phyloP scores from a whole-genome alignment of 2,329 filamentous ascomycete species.

The Sclerotinia sclerotiorum region DNA sequence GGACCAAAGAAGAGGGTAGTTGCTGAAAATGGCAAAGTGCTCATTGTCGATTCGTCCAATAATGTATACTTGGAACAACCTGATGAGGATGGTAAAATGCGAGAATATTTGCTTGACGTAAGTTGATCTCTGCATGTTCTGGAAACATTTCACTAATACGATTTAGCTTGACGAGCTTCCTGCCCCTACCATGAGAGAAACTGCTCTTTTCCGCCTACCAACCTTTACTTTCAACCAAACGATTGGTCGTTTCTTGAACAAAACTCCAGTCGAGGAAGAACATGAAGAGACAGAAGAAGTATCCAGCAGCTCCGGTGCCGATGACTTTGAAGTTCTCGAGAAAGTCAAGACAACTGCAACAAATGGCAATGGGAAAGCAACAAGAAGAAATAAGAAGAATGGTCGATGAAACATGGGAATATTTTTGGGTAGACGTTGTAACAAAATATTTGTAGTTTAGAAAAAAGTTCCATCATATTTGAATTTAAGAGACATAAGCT shows the following conservation, averaged over 20 bases:
- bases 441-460: slow-evolving; percentile 25
- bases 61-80: slow-evolving; percentile 95
- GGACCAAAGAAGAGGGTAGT: slow-evolving; percentile 84
- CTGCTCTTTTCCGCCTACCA: slow-evolving; percentile 77
- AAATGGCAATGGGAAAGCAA: slow-evolving; percentile 36
- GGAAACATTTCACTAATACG: slow-evolving; percentile 5
- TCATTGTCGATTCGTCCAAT: slow-evolving; percentile 87
- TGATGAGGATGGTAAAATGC: slow-evolving; percentile 78
- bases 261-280: slow-evolving; percentile 41
- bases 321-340: slow-evolving; percentile 63
- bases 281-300: slow-evolving; percentile 44
- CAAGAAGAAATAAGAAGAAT: slow-evolving; percentile 37
- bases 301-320: slow-evolving; percentile 56
- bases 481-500: neutral
- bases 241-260: slow-evolving; percentile 50
- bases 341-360: slow-evolving; percentile 45
- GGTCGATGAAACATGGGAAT: slow-evolving; percentile 21
- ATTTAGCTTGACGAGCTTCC: slow-evolving; percentile 73
- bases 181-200: slow-evolving; percentile 75
- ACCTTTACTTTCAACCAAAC: slow-evolving; percentile 65
- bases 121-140: slow-evolving; percentile 43
- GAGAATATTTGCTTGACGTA: slow-evolving; percentile 87
- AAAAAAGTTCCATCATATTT: slow-evolving; percentile 19
- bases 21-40: slow-evolving; percentile 90
- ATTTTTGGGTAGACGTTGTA: slow-evolving; percentile 21